Conservation (phyloP, 2,329 filamentous ascomycete genomes). For the Rutstroemia sydowiana region DNA sequence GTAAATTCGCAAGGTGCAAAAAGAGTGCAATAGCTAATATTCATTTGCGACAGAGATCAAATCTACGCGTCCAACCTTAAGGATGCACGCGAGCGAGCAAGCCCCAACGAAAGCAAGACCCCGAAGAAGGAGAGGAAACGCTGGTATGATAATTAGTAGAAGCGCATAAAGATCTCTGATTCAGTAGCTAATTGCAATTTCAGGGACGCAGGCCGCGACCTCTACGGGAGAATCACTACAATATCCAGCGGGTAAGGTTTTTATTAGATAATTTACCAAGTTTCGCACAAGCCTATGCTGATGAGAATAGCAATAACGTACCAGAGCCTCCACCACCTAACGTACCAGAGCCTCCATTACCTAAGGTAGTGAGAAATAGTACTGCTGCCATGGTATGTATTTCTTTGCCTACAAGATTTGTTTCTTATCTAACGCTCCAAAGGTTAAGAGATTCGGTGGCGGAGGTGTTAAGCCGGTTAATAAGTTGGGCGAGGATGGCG, state of each 20-base stretch:
- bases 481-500: too few species aligned
- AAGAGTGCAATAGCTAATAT: background rate
- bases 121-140: background rate
- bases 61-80: background rate
- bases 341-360: too few species aligned
- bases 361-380: too few species aligned
- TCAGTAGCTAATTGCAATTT: background rate
- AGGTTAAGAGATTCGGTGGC: too few species aligned
- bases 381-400: too few species aligned
- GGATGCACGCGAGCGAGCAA: slow-evolving; percentile 3
- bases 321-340: too few species aligned
- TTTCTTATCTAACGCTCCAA: too few species aligned
- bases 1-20: background rate
- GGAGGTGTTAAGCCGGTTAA: too few species aligned
- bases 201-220: background rate
- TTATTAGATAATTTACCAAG: too few species aligned
- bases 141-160: slow-evolving; percentile 5
- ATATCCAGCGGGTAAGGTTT: background rate
- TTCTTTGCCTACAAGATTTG: too few species aligned
- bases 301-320: too few species aligned
- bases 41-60: background rate
- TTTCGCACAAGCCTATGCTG: too few species aligned
- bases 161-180: background rate
- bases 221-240: background rate
- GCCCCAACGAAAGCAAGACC: slow-evolving; percentile 4